phyloP scores from a whole-genome alignment of 2,329 filamentous ascomycete genomes.

The Calonectria montana region DNA sequence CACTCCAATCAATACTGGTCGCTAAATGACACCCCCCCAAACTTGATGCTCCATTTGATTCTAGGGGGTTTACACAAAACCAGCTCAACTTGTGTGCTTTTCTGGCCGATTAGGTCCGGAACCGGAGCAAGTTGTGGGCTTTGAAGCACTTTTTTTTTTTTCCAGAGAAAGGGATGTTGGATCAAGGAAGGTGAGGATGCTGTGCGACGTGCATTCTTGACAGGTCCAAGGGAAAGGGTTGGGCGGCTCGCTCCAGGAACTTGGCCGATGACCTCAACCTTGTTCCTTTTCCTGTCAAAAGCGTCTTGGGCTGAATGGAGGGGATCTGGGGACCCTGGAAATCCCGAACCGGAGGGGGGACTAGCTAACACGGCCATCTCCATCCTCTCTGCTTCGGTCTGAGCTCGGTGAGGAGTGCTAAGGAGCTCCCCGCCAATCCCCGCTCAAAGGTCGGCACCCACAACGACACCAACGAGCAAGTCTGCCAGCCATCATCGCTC shows the following conservation, averaged over 20 bases:
- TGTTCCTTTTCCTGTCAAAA: not conserved
- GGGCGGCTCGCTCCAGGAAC: conserved; percentile 7
- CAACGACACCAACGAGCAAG: not conserved
- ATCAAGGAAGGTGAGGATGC: not conserved
- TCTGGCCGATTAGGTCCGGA: not conserved
- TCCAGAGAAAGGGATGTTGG: not conserved
- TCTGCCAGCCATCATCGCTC: not conserved
- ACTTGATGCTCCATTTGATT: not conserved
- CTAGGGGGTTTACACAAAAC: not conserved
- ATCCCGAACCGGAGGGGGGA: not conserved
- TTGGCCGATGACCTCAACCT: not conserved
- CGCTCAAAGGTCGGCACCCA: not conserved
- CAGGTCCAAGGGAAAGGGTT: not conserved
- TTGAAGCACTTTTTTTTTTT: not conserved
- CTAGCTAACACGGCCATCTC: not conserved
- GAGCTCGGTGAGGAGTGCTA: not conserved
- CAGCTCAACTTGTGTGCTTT: not conserved
- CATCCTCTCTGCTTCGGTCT: not conserved
- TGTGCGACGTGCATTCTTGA: not conserved
- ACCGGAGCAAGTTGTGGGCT: not conserved
- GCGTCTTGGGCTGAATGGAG: not conserved
- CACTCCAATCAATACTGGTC: too few species aligned
- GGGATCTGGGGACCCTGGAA: not conserved
- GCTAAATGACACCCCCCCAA: not conserved
- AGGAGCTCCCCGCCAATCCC: not conserved